phyloP scores from a whole-genome alignment of 495 filamentous ascomycete species.

The Penicillium diatomitis region DNA sequence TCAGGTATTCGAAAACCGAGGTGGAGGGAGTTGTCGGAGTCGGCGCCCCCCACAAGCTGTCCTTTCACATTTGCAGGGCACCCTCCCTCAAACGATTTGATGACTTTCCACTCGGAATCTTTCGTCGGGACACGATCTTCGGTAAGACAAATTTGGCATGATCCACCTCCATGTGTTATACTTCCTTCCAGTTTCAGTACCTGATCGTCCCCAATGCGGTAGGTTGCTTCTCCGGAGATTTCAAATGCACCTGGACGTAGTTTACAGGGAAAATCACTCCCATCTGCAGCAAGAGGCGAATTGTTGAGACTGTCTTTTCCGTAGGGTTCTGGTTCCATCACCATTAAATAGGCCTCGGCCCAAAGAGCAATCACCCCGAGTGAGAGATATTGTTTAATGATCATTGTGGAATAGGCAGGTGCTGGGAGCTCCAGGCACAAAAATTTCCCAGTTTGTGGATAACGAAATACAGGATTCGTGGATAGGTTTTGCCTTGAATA shows the following conservation, averaged over 20 bases:
- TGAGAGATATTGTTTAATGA: not conserved
- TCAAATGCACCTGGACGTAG: constrained; percentile 8
- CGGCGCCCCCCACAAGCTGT: constrained; percentile 16
- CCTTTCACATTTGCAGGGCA: constrained; percentile 47
- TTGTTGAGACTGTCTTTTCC: constrained; percentile 38
- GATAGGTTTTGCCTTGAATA: not conserved
- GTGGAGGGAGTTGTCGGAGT: constrained; percentile 6
- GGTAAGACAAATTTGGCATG: constrained; percentile 73
- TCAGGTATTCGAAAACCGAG: constrained; percentile 37
- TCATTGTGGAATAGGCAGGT: not conserved
- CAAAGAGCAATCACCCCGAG: not conserved
- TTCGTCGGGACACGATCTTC: constrained; percentile 51
- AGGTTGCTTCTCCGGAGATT: constrained; percentile 10
- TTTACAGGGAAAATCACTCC: constrained; percentile 72
- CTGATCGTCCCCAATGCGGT: constrained; percentile 16
- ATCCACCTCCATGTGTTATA: constrained; percentile 74
- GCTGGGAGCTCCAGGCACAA: not conserved
- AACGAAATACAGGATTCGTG: not conserved
- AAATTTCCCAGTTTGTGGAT: too few species aligned
- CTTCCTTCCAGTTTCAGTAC: constrained; percentile 21
- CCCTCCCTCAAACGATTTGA: constrained; percentile 65
- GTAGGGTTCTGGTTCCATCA: constrained; percentile 59
- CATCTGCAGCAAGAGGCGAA: constrained; percentile 47
- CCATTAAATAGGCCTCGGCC: constrained; percentile 52
- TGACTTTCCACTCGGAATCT: constrained; percentile 54